Base-by-base conservation (phyloP, 1,284 basidiomycete genomes). In the Cryptococcus amylolentus region DNA sequence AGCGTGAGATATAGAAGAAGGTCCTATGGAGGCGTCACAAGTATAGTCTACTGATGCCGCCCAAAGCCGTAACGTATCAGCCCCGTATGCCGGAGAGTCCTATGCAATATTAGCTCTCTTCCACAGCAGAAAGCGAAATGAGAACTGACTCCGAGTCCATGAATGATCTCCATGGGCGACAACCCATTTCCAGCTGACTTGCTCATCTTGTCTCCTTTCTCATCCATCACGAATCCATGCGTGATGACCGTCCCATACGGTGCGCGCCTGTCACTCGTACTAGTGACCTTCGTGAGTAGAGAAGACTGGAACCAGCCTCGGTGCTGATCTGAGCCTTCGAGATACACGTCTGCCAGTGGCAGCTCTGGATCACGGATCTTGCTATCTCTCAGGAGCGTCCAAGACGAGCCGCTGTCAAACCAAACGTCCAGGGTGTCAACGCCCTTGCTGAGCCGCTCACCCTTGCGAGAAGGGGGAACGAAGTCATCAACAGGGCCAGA, bases 221-320 rank as follows among this genome's bases (percentile, higher is more conserved):
- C 86, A 70, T 98, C 96, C 5, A 98, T 83, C 2, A 97, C 91
- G 84, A 98, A 97, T 0, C 96, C 96, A 72, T 99, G 96, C 1
- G 96, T 98, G 60, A 98, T 87, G 45, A 99, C 78, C 12, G 85
- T 83, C 39, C 81, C 81, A 72, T 94, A 98, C 3, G 94, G 94
- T 4, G 79, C 76, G 9, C 63, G 66, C 2, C 66, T 63, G 1
- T 73, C 70, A 5, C 70, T 62, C 6, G 80, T 75, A 23, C 82
- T 76, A 6, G 87, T 85, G 5, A 97, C 79, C 4, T 86, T 84
- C 1, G 95, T 98, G 49, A 98, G 79, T 23, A 99, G 79, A 59
- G 91, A 88, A 53, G 91, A 95, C 75, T 99, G 96, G 81, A 99
- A 99, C 96, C 96, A 99, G 14, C 96, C 96, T 9, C 96, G 86